These are phyloP conservation scores for Penicillium chermesinum DNA, from an alignment of 495 filamentous ascomycete species.

Conservation along the genomic window DNA sequence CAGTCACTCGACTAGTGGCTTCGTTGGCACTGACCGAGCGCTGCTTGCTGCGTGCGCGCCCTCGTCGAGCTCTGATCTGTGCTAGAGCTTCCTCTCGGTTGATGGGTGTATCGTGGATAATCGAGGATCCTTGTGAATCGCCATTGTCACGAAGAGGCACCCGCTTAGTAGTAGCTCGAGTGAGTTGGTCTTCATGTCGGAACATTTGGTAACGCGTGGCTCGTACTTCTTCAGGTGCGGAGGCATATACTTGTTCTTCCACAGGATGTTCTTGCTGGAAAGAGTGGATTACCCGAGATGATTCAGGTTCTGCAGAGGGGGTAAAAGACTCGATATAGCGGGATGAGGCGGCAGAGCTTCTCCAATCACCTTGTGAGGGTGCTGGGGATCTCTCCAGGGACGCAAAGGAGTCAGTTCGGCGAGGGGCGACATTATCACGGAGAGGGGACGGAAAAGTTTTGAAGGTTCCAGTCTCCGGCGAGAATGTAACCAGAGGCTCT, in stretches of 20 bases:
- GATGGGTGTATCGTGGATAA: constrained; percentile 38
- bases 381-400: constrained; percentile 1
- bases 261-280: background rate
- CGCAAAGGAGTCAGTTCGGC: constrained; percentile 11
- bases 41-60: constrained; percentile 42
- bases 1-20: constrained; percentile 23
- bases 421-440: constrained; percentile 20
- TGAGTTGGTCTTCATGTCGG: constrained; percentile 9
- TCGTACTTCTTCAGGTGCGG: constrained; percentile 10
- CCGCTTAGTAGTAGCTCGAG: constrained; percentile 26
- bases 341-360: constrained; percentile 9
- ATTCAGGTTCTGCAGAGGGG: constrained; percentile 13
- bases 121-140: constrained; percentile 17
- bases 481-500: constrained; percentile 42
- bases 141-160: constrained; percentile 30
- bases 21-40: constrained; percentile 41
- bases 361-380: constrained; percentile 1
- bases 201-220: constrained; percentile 7
- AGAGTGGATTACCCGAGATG: constrained; percentile 1
- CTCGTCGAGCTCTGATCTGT: constrained; percentile 46
- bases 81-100: constrained; percentile 48
- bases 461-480: constrained; percentile 47
- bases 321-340: constrained; percentile 14
- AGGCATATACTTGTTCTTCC: background rate
- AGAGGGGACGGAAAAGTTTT: constrained; percentile 40